Conservation (phyloP, 768 basidiomycete species). For the Amanita jacksonii region DNA sequence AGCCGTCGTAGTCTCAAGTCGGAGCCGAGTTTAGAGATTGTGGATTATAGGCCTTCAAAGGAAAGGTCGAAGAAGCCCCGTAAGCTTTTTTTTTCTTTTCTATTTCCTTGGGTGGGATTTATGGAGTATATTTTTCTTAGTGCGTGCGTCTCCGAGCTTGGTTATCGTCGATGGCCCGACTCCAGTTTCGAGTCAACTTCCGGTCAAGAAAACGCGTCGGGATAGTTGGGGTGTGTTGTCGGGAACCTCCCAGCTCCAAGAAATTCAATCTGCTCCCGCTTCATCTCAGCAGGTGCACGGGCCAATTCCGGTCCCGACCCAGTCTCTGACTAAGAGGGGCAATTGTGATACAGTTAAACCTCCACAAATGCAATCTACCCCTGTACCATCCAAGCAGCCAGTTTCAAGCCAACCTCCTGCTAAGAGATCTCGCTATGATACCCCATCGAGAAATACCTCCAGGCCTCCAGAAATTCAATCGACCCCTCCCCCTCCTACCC, state of each 20-base stretch:
- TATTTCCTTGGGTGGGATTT: too few relatives aligned
- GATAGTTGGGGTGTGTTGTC: neutral
- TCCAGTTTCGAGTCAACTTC: neutral
- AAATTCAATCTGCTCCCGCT: too few relatives aligned
- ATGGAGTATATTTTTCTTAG: neutral
- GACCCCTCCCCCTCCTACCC: too few relatives aligned
- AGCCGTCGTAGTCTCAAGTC: neutral
- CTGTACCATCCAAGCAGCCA: too few relatives aligned
- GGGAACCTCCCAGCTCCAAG: too few relatives aligned
- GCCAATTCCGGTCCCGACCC: too few relatives aligned
- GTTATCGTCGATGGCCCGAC: conserved; percentile 1
- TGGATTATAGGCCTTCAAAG: neutral
- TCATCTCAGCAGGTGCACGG: too few relatives aligned
- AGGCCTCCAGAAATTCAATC: too few relatives aligned
- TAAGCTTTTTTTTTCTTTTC: neutral
- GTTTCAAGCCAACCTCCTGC: neutral
- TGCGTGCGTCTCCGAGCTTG: conserved; percentile 1
- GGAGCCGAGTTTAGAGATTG: neutral
- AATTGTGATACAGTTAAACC: too few relatives aligned
- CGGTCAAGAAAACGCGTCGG: neutral
- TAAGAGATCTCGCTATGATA: neutral
- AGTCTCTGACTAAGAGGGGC: too few relatives aligned
- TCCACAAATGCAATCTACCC: too few relatives aligned
- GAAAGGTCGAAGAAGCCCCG: neutral
- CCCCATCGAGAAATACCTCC: too few relatives aligned